These are phyloP conservation scores for Rhodomyrtus psidioides DNA, from an alignment of 441 rosid species.

Conservation along the genomic window DNA sequence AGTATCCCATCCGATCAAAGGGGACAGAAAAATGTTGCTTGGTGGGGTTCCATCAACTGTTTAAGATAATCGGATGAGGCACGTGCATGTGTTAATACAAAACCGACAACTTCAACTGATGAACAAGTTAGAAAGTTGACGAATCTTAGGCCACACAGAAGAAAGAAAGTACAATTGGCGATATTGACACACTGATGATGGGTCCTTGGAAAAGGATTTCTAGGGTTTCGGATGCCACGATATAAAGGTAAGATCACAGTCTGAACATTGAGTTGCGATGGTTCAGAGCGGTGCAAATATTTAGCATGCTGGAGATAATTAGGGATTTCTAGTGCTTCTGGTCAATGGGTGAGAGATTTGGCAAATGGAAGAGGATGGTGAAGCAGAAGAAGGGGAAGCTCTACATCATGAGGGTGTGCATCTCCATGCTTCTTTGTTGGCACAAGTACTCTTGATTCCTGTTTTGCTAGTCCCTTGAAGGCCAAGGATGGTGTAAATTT, in stretches of 20 bases:
- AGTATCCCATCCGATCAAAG: neutral
- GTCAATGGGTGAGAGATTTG: conserved; percentile 20
- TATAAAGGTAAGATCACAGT: neutral
- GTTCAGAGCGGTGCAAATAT: neutral
- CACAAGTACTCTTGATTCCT: conserved; percentile 27
- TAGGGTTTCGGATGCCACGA: neutral
- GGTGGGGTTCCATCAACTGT: neutral
- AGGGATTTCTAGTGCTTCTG: too few relatives aligned
- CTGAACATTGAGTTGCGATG: neutral
- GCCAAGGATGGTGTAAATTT: neutral
- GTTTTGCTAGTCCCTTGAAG: neutral
- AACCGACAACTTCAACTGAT: neutral
- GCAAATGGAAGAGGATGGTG: conserved; percentile 53
- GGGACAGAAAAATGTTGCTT: neutral
- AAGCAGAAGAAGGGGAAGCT: conserved; percentile 61
- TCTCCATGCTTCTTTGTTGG: conserved; percentile 65
- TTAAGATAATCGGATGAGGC: neutral
- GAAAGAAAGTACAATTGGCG: neutral
- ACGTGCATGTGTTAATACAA: neutral
- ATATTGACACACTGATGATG: neutral
- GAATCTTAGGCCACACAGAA: neutral
- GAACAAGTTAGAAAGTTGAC: neutral
- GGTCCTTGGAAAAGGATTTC: neutral
- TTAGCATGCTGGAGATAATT: too few relatives aligned
- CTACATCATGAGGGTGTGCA: conserved; percentile 48